These are phyloP conservation scores for Suillus ampliporus DNA, from an alignment of 768 basidiomycete species.

Conservation along the genomic window DNA sequence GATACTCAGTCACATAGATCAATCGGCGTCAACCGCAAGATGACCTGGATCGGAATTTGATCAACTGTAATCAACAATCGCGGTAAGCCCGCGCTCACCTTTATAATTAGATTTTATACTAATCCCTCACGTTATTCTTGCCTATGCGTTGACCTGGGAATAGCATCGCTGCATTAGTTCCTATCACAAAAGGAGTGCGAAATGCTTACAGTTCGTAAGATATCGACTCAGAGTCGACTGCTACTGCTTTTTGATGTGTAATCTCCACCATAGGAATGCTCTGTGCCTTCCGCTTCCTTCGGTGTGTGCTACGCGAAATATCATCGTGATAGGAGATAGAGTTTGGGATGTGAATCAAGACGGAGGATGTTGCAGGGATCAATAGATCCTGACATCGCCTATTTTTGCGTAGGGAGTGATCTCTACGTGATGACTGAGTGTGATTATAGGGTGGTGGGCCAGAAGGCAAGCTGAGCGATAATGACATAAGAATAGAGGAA, in stretches of 20 bases:
- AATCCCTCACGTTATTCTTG: neutral
- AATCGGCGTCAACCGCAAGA: neutral
- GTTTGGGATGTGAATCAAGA: slow-evolving; percentile 9
- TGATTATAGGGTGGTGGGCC: slow-evolving; percentile 12
- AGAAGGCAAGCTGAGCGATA: neutral
- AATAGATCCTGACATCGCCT: neutral
- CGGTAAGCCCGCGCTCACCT: neutral
- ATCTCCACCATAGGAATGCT: slow-evolving; percentile 12
- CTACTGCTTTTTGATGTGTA: neutral
- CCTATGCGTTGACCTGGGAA: neutral
- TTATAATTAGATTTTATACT: neutral
- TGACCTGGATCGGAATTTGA: neutral
- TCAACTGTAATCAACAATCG: neutral
- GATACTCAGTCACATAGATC: neutral
- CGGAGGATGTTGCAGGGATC: slow-evolving; percentile 8
- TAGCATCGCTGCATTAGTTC: neutral
- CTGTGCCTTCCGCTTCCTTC: neutral
- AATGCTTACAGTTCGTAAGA: neutral
- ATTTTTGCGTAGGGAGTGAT: neutral
- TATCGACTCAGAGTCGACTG: neutral
- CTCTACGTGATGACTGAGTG: neutral
- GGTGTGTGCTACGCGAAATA: neutral
- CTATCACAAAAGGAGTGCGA: neutral
- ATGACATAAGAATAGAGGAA: neutral
- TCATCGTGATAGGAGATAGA: neutral